phyloP scores from a whole-genome alignment of 176 grass and related monocot species.

The Oryza rufipogon region DNA sequence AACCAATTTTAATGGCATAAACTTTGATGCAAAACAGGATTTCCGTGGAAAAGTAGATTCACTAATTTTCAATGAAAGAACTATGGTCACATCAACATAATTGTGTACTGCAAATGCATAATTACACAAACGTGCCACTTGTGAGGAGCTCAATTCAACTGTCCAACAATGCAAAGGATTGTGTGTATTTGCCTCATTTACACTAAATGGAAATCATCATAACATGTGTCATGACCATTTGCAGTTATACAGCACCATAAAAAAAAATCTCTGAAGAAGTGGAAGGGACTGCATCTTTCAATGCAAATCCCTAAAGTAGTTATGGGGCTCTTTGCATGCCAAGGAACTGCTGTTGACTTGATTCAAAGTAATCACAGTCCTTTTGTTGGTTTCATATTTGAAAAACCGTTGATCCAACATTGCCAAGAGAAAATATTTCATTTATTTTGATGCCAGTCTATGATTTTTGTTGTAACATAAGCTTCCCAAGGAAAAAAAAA shows the following conservation, averaged over 20 bases:
- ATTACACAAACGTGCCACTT: background rate
- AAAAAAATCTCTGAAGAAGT: background rate
- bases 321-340: background rate
- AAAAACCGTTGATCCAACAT: background rate
- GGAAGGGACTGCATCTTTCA: slow-evolving; percentile 3
- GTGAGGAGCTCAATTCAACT: background rate
- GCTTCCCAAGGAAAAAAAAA: no score
- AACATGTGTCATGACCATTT: slow-evolving; percentile 14
- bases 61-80: background rate
- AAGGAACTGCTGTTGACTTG: background rate
- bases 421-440: background rate
- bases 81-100: background rate
- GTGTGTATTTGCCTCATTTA: slow-evolving; percentile 5
- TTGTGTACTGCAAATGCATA: background rate
- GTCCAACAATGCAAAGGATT: background rate
- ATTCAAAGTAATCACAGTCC: background rate
- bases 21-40: slow-evolving; percentile 11
- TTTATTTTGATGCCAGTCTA: background rate
- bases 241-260: background rate
- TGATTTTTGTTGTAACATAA: background rate
- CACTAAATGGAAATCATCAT: background rate
- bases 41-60: background rate
- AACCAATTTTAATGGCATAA: slow-evolving; percentile 27
- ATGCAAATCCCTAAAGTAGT: background rate
- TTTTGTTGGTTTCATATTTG: background rate